Evolutionary conservation across 2,329 filamentous ascomycete species (phyloP), one percentile per base, ranked within the genome.

Genomic region (Huntiella omanensis): DNA sequence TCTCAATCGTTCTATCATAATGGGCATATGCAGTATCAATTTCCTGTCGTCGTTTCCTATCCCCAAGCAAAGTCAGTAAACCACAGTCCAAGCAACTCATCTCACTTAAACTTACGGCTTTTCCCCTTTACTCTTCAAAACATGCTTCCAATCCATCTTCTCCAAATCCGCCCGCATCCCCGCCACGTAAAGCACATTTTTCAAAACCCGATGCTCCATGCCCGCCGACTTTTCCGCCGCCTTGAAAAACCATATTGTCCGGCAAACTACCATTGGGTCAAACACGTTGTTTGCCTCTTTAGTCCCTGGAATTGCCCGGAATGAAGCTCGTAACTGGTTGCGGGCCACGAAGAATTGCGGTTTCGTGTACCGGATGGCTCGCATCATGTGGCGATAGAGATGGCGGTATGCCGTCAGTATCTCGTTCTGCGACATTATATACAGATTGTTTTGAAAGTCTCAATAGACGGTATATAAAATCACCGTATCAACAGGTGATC

Each of bases 171-270:
- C 49, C 51, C 60, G 58, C 52, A 65, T 61, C 52, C 62, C 65
- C 51, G 59, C 57, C 49, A 72, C 70, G 53, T 66, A 33, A 56
- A 83, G 54, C 41, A 88, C 58, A 52, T 80, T 86, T 61, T 76
- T 81, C 47, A 88, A 56, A 6, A 91, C 70, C 47, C 62, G 69
- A 58, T 87, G 80, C 64, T 88, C 83, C 32, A 85, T 53, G 0
- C 81, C 83, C 47, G 61, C 71, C 54, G 73, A 67, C 51, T 61
- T 65, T 1, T 72, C 69, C 3, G 83, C 83, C 36, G 74, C 71
- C 32, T 73, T 62, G 1, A 88, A 62, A 55, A 91, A 88, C 57
- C 75, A 74, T 4, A 83, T 55, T 0, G 83, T 91, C 50, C 77
- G 74, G 51, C 69, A 62, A 44, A 83, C 66, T 43, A 66, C 68